These are phyloP conservation scores for Ophiostoma sp. DNA, from an alignment of 2,329 filamentous ascomycete species.

Conservation along the genomic window DNA sequence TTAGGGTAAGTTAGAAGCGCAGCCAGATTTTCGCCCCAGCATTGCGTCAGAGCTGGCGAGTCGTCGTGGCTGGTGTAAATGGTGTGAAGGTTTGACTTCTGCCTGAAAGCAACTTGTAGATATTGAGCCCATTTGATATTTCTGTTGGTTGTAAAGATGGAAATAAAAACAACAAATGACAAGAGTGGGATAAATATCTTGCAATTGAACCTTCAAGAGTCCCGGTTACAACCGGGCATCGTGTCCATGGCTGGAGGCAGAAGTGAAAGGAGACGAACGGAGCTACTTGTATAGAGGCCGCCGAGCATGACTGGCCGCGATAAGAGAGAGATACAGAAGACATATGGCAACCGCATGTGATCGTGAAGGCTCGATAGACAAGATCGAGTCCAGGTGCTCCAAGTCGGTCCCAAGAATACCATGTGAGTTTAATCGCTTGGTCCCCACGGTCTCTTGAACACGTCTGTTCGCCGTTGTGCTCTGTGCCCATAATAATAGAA, in stretches of 20 bases:
- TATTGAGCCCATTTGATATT: neutral
- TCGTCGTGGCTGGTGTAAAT: neutral
- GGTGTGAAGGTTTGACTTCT: neutral
- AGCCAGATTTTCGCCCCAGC: neutral
- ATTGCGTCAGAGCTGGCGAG: constrained; percentile 24
- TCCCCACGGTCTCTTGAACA: neutral
- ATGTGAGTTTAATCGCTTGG: neutral
- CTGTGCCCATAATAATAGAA: neutral
- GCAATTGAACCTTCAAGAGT: neutral
- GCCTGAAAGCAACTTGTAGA: neutral
- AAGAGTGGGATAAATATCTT: neutral
- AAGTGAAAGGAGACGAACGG: neutral
- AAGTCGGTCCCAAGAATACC: neutral
- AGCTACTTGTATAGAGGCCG: neutral
- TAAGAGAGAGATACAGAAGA: neutral
- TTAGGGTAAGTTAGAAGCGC: neutral
- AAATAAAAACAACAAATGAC: neutral
- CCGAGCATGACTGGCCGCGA: neutral
- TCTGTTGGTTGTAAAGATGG: neutral
- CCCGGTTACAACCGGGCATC: neutral
- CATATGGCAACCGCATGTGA: neutral
- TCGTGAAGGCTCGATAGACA: neutral
- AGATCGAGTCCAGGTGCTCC: no score
- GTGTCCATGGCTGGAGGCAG: neutral
- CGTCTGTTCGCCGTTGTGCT: constrained; percentile 3